phyloP scores from a whole-genome alignment of 148 eudicot species.

The Euryodendron excelsum region DNA sequence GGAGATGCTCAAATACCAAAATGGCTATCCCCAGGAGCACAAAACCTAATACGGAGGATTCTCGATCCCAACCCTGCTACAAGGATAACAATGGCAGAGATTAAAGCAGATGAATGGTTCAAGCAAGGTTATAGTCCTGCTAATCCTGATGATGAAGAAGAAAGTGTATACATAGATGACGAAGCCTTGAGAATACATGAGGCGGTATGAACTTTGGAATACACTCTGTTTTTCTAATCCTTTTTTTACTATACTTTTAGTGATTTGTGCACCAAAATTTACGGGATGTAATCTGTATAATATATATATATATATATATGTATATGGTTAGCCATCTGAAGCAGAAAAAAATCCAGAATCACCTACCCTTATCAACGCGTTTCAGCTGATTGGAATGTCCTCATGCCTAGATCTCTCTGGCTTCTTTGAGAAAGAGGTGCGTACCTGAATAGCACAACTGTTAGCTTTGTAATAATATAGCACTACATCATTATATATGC shows the following conservation, averaged over 20 bases:
- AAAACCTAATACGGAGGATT: slow-evolving; percentile 63
- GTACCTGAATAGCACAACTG: not conserved
- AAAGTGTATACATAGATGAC: slow-evolving; percentile 46
- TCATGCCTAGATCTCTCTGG: slow-evolving; percentile 92
- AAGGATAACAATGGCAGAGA: slow-evolving; percentile 66
- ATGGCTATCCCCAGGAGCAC: slow-evolving; percentile 82
- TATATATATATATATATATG: too few relatives aligned
- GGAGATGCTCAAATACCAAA: slow-evolving; percentile 84
- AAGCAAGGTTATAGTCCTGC: slow-evolving; percentile 60
- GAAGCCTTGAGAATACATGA: slow-evolving; percentile 52
- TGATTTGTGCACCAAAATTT: not conserved
- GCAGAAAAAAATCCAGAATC: slow-evolving; percentile 48
- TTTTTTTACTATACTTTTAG: not conserved
- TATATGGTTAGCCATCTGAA: slow-evolving; percentile 42
- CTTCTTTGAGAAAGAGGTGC: slow-evolving; percentile 92
- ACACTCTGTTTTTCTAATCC: not conserved
- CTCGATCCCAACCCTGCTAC: slow-evolving; percentile 85
- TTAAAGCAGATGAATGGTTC: slow-evolving; percentile 77
- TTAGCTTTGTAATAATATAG: not conserved
- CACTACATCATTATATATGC: not conserved
- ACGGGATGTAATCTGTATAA: not conserved
- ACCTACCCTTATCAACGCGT: slow-evolving; percentile 74
- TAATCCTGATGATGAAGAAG: slow-evolving; percentile 50
- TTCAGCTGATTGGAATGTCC: slow-evolving; percentile 95
- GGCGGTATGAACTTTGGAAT: slow-evolving; percentile 31